Conservation (phyloP, 768 basidiomycete species). For the Rhizopogon vesiculosus region DNA sequence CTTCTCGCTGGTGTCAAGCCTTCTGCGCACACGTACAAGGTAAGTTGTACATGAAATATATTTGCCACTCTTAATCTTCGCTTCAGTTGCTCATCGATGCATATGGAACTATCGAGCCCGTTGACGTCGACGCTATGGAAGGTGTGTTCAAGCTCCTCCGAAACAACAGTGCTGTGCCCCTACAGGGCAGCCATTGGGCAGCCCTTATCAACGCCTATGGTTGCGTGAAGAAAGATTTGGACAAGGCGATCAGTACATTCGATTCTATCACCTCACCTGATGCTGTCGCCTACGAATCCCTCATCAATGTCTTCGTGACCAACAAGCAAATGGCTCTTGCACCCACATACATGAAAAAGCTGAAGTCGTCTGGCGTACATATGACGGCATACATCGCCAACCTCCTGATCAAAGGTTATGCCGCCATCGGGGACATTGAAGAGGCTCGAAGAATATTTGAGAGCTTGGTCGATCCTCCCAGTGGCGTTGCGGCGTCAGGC, state of each 20-base stretch:
- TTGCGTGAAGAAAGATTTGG: conserved; percentile 69
- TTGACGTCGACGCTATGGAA: conserved; percentile 72
- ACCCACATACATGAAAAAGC: conserved; percentile 56
- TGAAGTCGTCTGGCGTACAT: conserved; percentile 61
- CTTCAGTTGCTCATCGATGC: conserved; percentile 80
- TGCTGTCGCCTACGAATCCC: conserved; percentile 83
- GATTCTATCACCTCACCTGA: conserved; percentile 74
- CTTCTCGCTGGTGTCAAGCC: conserved; percentile 57
- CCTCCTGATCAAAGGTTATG: conserved; percentile 50
- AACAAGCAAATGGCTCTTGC: conserved; percentile 77
- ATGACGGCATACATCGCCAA: conserved; percentile 97
- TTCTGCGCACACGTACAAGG: conserved; percentile 94
- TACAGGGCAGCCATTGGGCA: conserved; percentile 67
- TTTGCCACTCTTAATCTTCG: not conserved
- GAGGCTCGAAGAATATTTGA: conserved; percentile 79
- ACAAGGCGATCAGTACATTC: conserved; percentile 73
- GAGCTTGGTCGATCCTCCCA: conserved; percentile 69
- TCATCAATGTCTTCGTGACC: conserved; percentile 82
- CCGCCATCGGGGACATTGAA: conserved; percentile 65
- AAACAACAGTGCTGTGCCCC: conserved; percentile 29
- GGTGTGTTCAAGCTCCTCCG: conserved; percentile 56
- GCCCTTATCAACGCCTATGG: conserved; percentile 89
- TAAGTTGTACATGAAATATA: conserved; percentile 21
- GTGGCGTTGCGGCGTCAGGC: conserved; percentile 81
- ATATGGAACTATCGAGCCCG: conserved; percentile 81